Base-by-base conservation (phyloP, 2,329 filamentous ascomycete species). In the Xylaria sp. region DNA sequence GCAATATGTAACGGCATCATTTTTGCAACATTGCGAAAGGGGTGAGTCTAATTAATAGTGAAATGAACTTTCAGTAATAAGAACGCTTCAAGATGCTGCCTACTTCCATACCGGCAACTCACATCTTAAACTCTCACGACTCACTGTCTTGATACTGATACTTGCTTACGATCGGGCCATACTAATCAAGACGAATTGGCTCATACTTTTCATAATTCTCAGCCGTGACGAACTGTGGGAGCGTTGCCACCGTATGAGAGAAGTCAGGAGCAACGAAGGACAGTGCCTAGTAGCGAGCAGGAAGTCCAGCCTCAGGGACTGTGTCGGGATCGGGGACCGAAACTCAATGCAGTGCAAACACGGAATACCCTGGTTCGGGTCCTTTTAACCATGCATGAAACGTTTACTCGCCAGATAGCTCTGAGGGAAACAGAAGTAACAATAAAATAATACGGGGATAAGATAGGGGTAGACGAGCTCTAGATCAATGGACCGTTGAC, bases 201-300 rank as follows among this genome's bases (percentile, higher is more conserved):
- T 57, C 57, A 19, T 69, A 69, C 49, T 61, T 66, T 1, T 21
- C 38, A 2, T 60, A 59, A 11, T 19, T 54, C 1, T 59, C 63
- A 2, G 49, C 21, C 19, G 63, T 60, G 17, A 63, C 41, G 41
- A 67, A 67, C 18, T 53, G 39, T 8, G 50, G 41, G 9, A 63
- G 42, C 20, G 64, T 62, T n/a, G 54, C 44, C 17, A 66, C 48
- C 1, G 49, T 61, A 24, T 66, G 51, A 7, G 62, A 64, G 19
- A 56, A 64, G 29, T 58, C 55, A 9, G 64, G 63, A 2, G 8
- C 19, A 1, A 61, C 44, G 44, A 66, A 68, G 50, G 65, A 67
- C 2, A 64, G 64, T 2, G 67, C 61, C 2, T 62, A 67, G 48
- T 65, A 63, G 16, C 63, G 65, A 24, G 61, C 52, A 9, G 63